Conservation (phyloP, 163 green algal species). For the Chlamydomonas reinhardtii region DNA sequence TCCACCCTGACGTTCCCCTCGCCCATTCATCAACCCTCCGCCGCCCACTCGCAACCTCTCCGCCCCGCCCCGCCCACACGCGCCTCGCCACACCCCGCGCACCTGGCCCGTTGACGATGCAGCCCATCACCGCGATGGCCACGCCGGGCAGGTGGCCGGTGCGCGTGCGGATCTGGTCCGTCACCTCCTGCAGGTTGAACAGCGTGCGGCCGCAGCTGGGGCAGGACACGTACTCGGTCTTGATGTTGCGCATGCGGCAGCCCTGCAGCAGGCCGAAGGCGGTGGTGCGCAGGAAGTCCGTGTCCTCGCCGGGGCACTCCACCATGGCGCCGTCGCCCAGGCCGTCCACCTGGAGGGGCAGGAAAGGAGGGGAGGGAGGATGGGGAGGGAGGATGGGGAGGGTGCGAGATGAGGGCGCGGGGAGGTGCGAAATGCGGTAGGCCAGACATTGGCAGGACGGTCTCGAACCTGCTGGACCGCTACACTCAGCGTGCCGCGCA, state of each 20-base stretch:
- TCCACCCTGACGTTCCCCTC: too few relatives aligned
- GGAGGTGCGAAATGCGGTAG: too few relatives aligned
- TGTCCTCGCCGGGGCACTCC: conserved; percentile 80
- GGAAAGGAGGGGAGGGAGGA: neutral
- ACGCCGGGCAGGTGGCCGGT: conserved; percentile 98
- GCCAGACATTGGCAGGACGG: too few relatives aligned
- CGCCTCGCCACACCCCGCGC: neutral
- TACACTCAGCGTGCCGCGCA: too few relatives aligned
- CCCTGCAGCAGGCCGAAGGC: conserved; percentile 98
- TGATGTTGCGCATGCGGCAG: conserved; percentile 98
- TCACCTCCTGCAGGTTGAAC: conserved; percentile 98
- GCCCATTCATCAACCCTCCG: too few relatives aligned
- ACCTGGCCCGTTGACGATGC: conserved; percentile 98
- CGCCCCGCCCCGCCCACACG: too few relatives aligned
- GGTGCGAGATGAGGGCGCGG: too few relatives aligned
- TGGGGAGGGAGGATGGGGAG: neutral
- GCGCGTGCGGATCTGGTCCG: conserved; percentile 89
- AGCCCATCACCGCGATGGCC: conserved; percentile 99
- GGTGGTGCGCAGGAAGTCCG: conserved; percentile 93
- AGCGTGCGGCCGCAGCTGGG: conserved; percentile 98
- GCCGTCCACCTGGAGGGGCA: conserved; percentile 77
- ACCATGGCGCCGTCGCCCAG: conserved; percentile 96
- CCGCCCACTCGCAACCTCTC: too few relatives aligned
- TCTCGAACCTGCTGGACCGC: too few relatives aligned
- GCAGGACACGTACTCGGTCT: conserved; percentile 99